Evolutionary conservation across 352 stramenopile species (phyloP).

Genomic region (Globisporangium perplexum): DNA sequence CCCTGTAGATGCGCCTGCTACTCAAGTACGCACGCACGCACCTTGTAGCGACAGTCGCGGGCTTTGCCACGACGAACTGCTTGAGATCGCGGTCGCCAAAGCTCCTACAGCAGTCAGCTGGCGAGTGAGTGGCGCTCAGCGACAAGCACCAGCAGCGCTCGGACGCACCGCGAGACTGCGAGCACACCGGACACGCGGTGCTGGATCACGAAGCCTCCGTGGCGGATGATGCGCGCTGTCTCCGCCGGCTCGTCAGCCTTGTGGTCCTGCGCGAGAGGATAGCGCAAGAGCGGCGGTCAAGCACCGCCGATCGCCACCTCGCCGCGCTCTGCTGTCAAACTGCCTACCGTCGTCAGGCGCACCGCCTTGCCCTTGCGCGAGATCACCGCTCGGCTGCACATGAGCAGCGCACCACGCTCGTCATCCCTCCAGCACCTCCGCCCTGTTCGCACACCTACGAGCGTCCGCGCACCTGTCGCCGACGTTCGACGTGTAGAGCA

Average conservation of each 20-base stretch:
- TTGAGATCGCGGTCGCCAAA: constrained; percentile 77
- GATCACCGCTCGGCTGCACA: constrained; percentile 53
- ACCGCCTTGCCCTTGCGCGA: constrained; percentile 44
- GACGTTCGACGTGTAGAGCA: constrained; percentile 62
- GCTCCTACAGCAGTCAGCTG: constrained; percentile 28
- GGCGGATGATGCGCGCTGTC: constrained; percentile 42
- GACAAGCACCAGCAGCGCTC: neutral
- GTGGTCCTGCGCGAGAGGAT: constrained; percentile 38
- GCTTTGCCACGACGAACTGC: constrained; percentile 53
- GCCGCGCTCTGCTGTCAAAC: too few relatives aligned
- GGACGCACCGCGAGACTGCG: constrained; percentile 54
- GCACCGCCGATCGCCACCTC: too few relatives aligned
- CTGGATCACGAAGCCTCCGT: constrained; percentile 68
- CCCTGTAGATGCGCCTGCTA: neutral
- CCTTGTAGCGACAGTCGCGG: constrained; percentile 36
- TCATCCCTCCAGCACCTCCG: too few relatives aligned
- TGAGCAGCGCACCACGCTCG: too few relatives aligned
- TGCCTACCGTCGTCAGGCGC: constrained; percentile 46
- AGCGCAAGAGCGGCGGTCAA: neutral
- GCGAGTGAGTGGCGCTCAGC: too few relatives aligned
- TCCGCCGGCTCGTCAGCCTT: constrained; percentile 59
- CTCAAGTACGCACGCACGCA: constrained; percentile 9
- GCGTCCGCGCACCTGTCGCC: constrained; percentile 49
- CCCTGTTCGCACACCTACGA: too few relatives aligned
- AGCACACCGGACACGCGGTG: constrained; percentile 65